A percentile compares a stretch with the other conserved stretches of the same genome.
Conservation (phyloP, 208 protist genomes). For the Crithidia expoeki region DNA sequence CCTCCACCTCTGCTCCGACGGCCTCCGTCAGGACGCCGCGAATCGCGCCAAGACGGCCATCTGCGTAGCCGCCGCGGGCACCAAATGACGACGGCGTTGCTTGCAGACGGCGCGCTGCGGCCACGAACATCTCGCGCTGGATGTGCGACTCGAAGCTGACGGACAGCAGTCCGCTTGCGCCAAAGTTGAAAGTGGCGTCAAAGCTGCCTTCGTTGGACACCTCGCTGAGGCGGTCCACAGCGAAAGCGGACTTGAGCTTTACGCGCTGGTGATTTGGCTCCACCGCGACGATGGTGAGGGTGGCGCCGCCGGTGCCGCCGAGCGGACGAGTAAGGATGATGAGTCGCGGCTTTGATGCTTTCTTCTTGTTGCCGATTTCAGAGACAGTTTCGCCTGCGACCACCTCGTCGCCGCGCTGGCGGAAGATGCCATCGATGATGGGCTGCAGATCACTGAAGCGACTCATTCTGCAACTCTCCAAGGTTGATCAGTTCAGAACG, state of each 20-base stretch:
- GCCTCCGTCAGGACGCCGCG: slow-evolving; percentile 70
- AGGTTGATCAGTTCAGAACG: background rate
- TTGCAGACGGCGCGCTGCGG: slow-evolving; percentile 60
- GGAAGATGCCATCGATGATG: slow-evolving; percentile 68
- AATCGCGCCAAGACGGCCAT: slow-evolving; percentile 33
- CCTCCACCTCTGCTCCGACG: slow-evolving; percentile 60
- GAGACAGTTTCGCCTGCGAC: slow-evolving; percentile 74
- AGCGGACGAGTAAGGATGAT: slow-evolving; percentile 65
- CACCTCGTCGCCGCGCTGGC: slow-evolving; percentile 78
- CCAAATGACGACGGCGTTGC: slow-evolving; percentile 21
- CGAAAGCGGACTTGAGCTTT: slow-evolving; percentile 78
- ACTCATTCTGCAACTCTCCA: slow-evolving; percentile 34
- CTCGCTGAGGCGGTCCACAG: slow-evolving; percentile 71
- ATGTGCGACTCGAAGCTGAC: slow-evolving; percentile 89
- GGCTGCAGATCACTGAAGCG: slow-evolving; percentile 50
- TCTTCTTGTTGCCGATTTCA: slow-evolving; percentile 55
- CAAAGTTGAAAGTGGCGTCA: slow-evolving; percentile 88
- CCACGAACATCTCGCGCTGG: slow-evolving; percentile 90
- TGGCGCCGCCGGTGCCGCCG: slow-evolving; percentile 25
- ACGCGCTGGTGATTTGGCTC: slow-evolving; percentile 37
- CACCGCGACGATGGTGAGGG: slow-evolving; percentile 49
- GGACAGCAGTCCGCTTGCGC: slow-evolving; percentile 76
- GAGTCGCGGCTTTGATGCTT: slow-evolving; percentile 48
- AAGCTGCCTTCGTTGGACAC: slow-evolving; percentile 77
- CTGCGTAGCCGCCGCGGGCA: slow-evolving; percentile 12